phyloP scores from a whole-genome alignment of 768 basidiomycete genomes.

The Strobilomyces dryophilus region DNA sequence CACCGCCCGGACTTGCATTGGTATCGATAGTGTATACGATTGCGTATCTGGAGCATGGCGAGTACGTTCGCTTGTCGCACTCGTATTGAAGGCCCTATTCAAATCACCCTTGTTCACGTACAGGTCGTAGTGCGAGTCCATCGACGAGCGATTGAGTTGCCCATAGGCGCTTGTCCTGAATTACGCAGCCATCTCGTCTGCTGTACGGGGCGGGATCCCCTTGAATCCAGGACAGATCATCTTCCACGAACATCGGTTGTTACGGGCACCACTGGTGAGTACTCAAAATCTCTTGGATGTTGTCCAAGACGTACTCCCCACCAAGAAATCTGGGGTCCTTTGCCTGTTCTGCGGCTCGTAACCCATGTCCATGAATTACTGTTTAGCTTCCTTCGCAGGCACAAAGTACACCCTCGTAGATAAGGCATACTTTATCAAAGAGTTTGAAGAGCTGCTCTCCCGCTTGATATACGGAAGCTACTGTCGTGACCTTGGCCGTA shows the following conservation, averaged over 20 bases:
- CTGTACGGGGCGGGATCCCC: slow-evolving; percentile 43
- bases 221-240: slow-evolving; percentile 41
- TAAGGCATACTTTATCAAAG: slow-evolving; percentile 48
- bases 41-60: slow-evolving; percentile 38
- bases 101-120: slow-evolving; percentile 25
- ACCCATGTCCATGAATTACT: slow-evolving; percentile 25
- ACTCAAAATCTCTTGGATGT: background rate
- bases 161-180: slow-evolving; percentile 41
- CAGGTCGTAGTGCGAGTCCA: too few species aligned
- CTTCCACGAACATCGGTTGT: slow-evolving; percentile 62
- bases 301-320: slow-evolving; percentile 38
- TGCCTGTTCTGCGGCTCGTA: slow-evolving; percentile 53
- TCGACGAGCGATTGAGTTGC: slow-evolving; percentile 41
- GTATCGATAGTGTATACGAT: slow-evolving; percentile 43
- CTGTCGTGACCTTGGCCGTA: slow-evolving; percentile 47
- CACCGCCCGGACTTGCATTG: slow-evolving; percentile 42
- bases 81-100: slow-evolving; percentile 41
- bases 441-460: slow-evolving; percentile 59
- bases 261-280: background rate
- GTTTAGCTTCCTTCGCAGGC: slow-evolving; percentile 33
- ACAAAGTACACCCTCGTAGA: slow-evolving; percentile 7
- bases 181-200: slow-evolving; percentile 53
- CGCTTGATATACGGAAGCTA: slow-evolving; percentile 84
- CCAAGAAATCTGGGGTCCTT: slow-evolving; percentile 61
- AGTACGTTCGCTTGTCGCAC: slow-evolving; percentile 50